Percentiles rank a stretch among this genome's conserved stretches.
These are phyloP conservation scores for Geoglossum cookeanum DNA, from an alignment of 2,329 filamentous ascomycete species.

Conservation along the genomic window DNA sequence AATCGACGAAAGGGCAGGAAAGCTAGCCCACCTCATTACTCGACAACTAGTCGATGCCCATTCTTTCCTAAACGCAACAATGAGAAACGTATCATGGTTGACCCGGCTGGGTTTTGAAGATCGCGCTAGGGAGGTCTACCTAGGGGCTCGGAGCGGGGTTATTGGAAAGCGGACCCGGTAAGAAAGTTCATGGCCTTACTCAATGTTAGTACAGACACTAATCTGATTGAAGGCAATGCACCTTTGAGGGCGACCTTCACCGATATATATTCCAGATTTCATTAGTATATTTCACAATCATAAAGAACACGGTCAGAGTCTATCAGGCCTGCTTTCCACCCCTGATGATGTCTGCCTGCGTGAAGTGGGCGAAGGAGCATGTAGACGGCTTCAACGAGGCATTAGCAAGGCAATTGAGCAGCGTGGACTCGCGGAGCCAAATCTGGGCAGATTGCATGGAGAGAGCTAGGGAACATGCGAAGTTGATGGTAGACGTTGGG, in stretches of 20 bases:
- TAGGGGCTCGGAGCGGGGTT: conserved; percentile 56
- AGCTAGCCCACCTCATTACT: conserved; percentile 56
- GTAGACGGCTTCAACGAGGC: conserved; percentile 79
- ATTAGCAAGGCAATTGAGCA: conserved; percentile 67
- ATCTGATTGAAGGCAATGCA: conserved; percentile 48
- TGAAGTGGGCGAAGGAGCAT: conserved; percentile 96
- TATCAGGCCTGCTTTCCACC: conserved; percentile 78
- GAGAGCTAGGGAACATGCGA: conserved; percentile 61
- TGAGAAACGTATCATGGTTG: conserved; percentile 67
- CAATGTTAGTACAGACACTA: neutral
- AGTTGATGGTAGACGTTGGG: conserved; percentile 64
- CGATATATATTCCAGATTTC: conserved; percentile 90
- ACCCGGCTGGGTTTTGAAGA: conserved; percentile 79
- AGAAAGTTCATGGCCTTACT: conserved; percentile 9
- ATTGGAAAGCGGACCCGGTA: conserved; percentile 73
- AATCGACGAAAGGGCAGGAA: conserved; percentile 65
- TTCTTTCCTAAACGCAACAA: conserved; percentile 57
- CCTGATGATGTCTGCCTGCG: conserved; percentile 77
- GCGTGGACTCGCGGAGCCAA: conserved; percentile 54
- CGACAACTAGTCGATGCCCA: conserved; percentile 62
- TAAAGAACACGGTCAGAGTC: conserved; percentile 79
- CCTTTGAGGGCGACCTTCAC: conserved; percentile 84
- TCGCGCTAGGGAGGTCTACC: conserved; percentile 67
- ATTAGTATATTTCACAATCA: conserved; percentile 86
- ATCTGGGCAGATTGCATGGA: conserved; percentile 73